These are phyloP conservation scores for Xanthoconium purpureum DNA, from an alignment of 768 basidiomycete species.

Conservation along the genomic window DNA sequence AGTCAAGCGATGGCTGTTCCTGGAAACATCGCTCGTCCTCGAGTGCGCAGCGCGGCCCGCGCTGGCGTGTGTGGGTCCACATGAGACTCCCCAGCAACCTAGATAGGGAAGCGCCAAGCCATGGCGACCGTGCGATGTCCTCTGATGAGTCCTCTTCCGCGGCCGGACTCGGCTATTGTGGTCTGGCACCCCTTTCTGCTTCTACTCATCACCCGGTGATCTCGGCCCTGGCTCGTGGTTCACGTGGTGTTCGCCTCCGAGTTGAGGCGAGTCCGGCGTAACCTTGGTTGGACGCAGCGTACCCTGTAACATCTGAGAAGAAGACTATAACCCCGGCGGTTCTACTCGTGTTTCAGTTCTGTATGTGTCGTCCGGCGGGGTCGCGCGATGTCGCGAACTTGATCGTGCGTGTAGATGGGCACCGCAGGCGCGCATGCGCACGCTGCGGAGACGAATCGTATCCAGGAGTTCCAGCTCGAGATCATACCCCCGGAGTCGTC, in stretches of 20 bases:
- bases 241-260: not conserved
- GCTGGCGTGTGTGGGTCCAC: too few species aligned
- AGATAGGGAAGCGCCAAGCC: not conserved
- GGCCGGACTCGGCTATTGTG: not conserved
- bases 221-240: too few species aligned
- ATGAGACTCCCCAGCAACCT: not conserved
- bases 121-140: not conserved
- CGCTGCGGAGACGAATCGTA: too few species aligned
- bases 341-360: not conserved
- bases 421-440: not conserved
- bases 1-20: not conserved
- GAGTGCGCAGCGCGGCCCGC: too few species aligned
- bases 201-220: not conserved
- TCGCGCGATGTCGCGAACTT: not conserved
- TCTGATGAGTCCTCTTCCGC: too few species aligned
- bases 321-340: not conserved
- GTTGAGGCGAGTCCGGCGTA: not conserved
- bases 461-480: too few species aligned
- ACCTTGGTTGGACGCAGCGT: not conserved
- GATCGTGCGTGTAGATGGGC: too few species aligned
- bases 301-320: not conserved
- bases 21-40: not conserved
- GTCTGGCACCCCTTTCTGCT: not conserved
- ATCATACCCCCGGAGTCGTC: too few species aligned
- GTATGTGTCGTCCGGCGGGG: not conserved